These are phyloP conservation scores for Eutypella sp. DNA, from an alignment of 2,329 filamentous ascomycete genomes.

Conservation along the genomic window DNA sequence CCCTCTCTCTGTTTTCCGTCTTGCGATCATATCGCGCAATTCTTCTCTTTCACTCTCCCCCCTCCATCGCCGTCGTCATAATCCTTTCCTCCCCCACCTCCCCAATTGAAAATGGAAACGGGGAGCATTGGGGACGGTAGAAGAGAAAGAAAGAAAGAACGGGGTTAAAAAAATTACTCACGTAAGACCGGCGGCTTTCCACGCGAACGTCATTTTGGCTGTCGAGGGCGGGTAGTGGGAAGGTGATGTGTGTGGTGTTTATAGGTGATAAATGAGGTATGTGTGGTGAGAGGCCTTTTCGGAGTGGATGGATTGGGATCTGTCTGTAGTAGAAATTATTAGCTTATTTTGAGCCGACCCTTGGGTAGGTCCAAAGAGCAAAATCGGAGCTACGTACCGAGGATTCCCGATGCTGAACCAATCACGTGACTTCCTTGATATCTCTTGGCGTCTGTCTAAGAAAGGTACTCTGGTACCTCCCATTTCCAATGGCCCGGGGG, in stretches of 20 bases:
- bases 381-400: background rate
- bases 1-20: slow-evolving; percentile 14
- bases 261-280: slow-evolving; percentile 17
- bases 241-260: too few species aligned
- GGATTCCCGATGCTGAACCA: background rate
- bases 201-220: slow-evolving; percentile 88
- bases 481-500: too few species aligned
- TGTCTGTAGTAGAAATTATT: slow-evolving; percentile 18
- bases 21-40: too few species aligned
- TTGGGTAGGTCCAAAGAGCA: background rate
- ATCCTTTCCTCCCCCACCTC: too few species aligned
- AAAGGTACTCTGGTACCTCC: too few species aligned
- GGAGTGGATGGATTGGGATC: too few species aligned
- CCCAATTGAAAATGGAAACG: too few species aligned
- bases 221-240: slow-evolving; percentile 22
- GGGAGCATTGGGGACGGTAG: too few species aligned
- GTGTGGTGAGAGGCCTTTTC: too few species aligned
- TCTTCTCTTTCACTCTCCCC: background rate
- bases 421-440: background rate
- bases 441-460: too few species aligned
- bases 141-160: too few species aligned
- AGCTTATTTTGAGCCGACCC: background rate
- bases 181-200: slow-evolving; percentile 97
- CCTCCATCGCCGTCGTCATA: background rate
- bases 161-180: too few species aligned